Percentiles rank a stretch among this genome's conserved stretches.
These are phyloP conservation scores for Graphilbum ipis-grandicollis DNA, from an alignment of 2,329 filamentous ascomycete species.

Conservation along the genomic window DNA sequence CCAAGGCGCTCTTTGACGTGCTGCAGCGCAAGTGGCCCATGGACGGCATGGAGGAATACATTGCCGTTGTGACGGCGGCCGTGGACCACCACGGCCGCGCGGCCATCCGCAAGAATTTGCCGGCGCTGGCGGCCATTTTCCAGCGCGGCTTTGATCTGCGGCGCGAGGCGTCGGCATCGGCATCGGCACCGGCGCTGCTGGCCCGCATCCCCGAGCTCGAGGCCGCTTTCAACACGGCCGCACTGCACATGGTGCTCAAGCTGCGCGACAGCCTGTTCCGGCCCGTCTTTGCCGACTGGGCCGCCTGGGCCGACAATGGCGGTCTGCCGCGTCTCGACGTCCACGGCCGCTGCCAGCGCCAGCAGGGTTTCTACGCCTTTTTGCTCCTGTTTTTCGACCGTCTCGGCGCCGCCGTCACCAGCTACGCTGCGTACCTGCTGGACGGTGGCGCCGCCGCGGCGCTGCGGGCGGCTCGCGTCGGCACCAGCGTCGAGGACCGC, in stretches of 20 bases:
- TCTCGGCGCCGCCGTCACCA: constrained; percentile 86
- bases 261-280: constrained; percentile 88
- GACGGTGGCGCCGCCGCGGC: constrained; percentile 56
- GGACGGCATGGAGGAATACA: constrained; percentile 45
- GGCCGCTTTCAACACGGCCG: constrained; percentile 45
- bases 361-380: constrained; percentile 69
- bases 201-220: constrained; percentile 42
- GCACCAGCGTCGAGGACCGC: constrained; percentile 30
- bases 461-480: constrained; percentile 28
- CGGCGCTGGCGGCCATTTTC: constrained; percentile 48
- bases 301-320: constrained; percentile 61
- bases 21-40: constrained; percentile 51
- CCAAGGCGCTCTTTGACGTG: constrained; percentile 58
- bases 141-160: constrained; percentile 47
- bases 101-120: constrained; percentile 57
- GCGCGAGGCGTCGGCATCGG: constrained; percentile 18
- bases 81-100: constrained; percentile 67
- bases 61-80: constrained; percentile 51
- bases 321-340: constrained; percentile 44
- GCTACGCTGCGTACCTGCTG: constrained; percentile 72
- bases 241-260: constrained; percentile 87
- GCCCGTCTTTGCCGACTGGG: constrained; percentile 72
- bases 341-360: constrained; percentile 39
- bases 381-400: constrained; percentile 62
- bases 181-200: not conserved